These are phyloP conservation scores for Serendipita sp. DNA, from an alignment of 768 basidiomycete species.

Conservation along the genomic window DNA sequence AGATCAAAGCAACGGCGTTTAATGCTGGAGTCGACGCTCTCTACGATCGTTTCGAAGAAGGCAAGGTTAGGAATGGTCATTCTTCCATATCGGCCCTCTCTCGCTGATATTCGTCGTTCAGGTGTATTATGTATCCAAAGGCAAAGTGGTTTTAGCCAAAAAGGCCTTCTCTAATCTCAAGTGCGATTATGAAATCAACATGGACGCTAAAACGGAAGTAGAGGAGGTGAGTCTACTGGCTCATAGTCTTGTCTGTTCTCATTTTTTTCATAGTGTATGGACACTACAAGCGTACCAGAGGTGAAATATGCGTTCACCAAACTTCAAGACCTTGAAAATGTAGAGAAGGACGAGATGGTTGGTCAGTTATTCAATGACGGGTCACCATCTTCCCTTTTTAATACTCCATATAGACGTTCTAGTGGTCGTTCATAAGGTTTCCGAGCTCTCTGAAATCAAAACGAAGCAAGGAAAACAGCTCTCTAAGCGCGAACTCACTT, in stretches of 20 bases:
- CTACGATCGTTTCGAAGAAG: slow-evolving; percentile 75
- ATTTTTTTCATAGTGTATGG: slow-evolving; percentile 47
- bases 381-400: not conserved
- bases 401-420: slow-evolving; percentile 52
- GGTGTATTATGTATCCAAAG: slow-evolving; percentile 82
- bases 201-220: slow-evolving; percentile 74
- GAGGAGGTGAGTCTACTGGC: slow-evolving; percentile 46
- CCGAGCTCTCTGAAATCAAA: slow-evolving; percentile 50
- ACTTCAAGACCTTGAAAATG: slow-evolving; percentile 42
- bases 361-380: slow-evolving; percentile 31
- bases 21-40: slow-evolving; percentile 71
- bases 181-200: slow-evolving; percentile 84
- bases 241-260: not conserved
- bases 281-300: slow-evolving; percentile 56
- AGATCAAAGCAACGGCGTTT: slow-evolving; percentile 84
- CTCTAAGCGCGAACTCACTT: slow-evolving; percentile 72
- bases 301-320: slow-evolving; percentile 72
- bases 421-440: slow-evolving; percentile 67
- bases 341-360: slow-evolving; percentile 66
- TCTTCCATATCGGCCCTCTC: not conserved
- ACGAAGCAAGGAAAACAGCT: slow-evolving; percentile 71
- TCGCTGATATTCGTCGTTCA: not conserved
- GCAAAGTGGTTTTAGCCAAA: slow-evolving; percentile 86
- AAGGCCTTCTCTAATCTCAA: slow-evolving; percentile 84
- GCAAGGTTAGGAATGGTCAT: slow-evolving; percentile 30